phyloP scores from a whole-genome alignment of 1,139 yeast species.

The Hanseniaspora gamundiae region DNA sequence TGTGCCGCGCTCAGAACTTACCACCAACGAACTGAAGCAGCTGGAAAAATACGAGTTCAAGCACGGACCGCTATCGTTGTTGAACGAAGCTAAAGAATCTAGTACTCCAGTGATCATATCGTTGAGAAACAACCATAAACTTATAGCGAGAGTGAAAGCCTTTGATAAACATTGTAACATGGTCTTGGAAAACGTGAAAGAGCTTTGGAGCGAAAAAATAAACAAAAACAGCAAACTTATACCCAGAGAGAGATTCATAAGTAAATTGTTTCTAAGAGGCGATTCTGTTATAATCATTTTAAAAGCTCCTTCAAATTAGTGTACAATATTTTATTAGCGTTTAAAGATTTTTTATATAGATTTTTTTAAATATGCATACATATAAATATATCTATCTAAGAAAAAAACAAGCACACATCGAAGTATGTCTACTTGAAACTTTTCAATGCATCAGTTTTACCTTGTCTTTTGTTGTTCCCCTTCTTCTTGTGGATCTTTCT shows the following conservation, averaged over 20 bases:
- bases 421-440: conserved; percentile 29
- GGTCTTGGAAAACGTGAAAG: conserved; percentile 87
- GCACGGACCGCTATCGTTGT: conserved; percentile 83
- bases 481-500: conserved; percentile 29
- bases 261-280: conserved; percentile 87
- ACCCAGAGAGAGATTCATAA: conserved; percentile 72
- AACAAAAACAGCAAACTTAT: conserved; percentile 63
- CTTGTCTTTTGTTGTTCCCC: conserved; percentile 23
- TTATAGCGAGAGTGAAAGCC: conserved; percentile 82
- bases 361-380: neutral
- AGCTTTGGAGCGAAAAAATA: conserved; percentile 69
- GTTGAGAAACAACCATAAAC: conserved; percentile 83
- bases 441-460: conserved; percentile 63
- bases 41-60: conserved; percentile 84
- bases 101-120: conserved; percentile 76
- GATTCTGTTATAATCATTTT: conserved; percentile 85
- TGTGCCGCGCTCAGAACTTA: conserved; percentile 67
- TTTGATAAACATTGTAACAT: conserved; percentile 93
- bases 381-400: neutral
- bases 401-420: too few species aligned
- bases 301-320: conserved; percentile 30
- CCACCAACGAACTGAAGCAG: conserved; percentile 66
- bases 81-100: conserved; percentile 67
- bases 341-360: neutral
- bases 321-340: neutral